A percentile compares a stretch with the other conserved stretches of the same genome.
Conservation (phyloP, 1,284 basidiomycete genomes). For the Rhodotorula sp. region DNA sequence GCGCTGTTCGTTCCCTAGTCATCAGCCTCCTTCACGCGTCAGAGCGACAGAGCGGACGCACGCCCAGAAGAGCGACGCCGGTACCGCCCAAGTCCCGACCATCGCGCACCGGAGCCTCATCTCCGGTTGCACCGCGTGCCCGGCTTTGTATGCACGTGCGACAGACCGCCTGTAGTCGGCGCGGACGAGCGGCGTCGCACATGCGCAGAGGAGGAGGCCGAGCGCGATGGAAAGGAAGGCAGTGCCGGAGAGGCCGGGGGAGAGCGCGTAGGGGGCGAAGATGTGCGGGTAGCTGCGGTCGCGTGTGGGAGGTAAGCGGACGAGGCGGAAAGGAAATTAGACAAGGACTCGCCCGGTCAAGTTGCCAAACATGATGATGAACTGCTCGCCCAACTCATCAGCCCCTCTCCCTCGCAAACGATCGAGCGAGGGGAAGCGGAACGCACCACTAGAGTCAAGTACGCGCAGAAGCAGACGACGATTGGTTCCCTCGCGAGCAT, state of each 20-base stretch:
- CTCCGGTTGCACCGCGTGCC: slow-evolving; percentile 5
- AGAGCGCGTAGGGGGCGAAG: slow-evolving; percentile 18
- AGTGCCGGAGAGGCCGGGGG: slow-evolving; percentile 13
- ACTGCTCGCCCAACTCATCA: background rate
- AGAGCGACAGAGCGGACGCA: background rate
- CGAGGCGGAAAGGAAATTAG: background rate
- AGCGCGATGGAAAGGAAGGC: slow-evolving; percentile 23
- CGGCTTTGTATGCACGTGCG: background rate
- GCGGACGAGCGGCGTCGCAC: background rate
- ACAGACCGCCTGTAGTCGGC: background rate
- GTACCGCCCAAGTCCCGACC: slow-evolving; percentile 25
- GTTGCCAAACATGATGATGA: slow-evolving; percentile 28
- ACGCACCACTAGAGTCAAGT: slow-evolving; percentile 21
- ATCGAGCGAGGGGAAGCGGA: too few species aligned
- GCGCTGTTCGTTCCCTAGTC: slow-evolving; percentile 5
- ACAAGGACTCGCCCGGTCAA: slow-evolving; percentile 10
- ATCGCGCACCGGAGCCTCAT: slow-evolving; percentile 19
- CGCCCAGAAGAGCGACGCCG: slow-evolving; percentile 14
- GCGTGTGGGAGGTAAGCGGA: background rate
- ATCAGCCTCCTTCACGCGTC: too few species aligned
- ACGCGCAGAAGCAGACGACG: slow-evolving; percentile 21
- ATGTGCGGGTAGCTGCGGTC: slow-evolving; percentile 12
- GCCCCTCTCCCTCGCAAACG: background rate
- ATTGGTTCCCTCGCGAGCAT: slow-evolving; percentile 30
- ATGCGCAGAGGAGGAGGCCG: slow-evolving; percentile 16